Evolutionary conservation across 2,329 filamentous ascomycete genomes (phyloP).

Genomic region (Epichloe elymi): DNA sequence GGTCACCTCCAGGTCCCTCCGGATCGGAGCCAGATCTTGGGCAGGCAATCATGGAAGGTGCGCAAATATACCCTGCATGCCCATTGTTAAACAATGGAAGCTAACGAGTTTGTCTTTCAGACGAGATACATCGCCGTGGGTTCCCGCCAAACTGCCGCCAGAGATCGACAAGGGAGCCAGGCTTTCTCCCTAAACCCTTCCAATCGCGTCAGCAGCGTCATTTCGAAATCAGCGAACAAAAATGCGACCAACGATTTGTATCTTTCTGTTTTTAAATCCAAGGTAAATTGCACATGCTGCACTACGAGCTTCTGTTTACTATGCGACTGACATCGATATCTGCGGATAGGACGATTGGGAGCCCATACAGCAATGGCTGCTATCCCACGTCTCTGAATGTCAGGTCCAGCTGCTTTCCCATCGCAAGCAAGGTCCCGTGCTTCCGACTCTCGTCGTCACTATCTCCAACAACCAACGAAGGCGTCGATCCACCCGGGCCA

Average conservation of each 20-base stretch:
- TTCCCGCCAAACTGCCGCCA: constrained; percentile 16
- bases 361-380: constrained; percentile 38
- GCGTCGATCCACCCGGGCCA: constrained; percentile 49
- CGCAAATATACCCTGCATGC: constrained; percentile 7
- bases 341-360: constrained; percentile 34
- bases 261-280: constrained; percentile 43
- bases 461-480: constrained; percentile 50
- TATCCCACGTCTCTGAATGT: constrained; percentile 40
- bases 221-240: constrained; percentile 23
- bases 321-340: neutral
- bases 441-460: constrained; percentile 46
- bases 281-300: constrained; percentile 23
- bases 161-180: constrained; percentile 24
- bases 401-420: constrained; percentile 46
- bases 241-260: constrained; percentile 29
- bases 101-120: constrained; percentile 21
- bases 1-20: constrained; percentile 37
- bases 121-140: constrained; percentile 47
- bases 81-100: neutral
- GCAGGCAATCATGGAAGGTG: constrained; percentile 40
- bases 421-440: constrained; percentile 45
- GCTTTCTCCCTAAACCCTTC: constrained; percentile 28
- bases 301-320: neutral
- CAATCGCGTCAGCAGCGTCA: constrained; percentile 24
- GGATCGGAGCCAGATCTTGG: constrained; percentile 36